These are phyloP conservation scores for Trichocladium uniseriatum DNA, from an alignment of 495 filamentous ascomycete species.

Conservation along the genomic window DNA sequence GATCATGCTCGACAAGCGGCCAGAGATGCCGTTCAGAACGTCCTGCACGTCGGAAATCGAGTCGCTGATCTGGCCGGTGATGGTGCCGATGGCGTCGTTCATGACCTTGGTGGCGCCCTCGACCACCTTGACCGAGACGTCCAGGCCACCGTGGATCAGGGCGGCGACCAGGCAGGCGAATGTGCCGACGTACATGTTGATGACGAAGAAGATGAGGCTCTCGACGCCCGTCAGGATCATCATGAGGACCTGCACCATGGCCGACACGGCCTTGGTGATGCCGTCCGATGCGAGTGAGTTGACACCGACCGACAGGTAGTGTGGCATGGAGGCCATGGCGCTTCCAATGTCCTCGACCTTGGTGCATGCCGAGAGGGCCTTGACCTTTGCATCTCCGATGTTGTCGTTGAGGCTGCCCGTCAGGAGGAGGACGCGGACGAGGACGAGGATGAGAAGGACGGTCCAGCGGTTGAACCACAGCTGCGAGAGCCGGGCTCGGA, in stretches of 20 bases:
- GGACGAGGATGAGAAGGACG: constrained; percentile 72
- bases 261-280: constrained; percentile 68
- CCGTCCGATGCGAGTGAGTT: constrained; percentile 73
- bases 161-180: constrained; percentile 81
- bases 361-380: constrained; percentile 82
- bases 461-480: constrained; percentile 98
- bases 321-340: constrained; percentile 93
- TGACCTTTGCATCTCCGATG: constrained; percentile 60
- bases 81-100: constrained; percentile 58
- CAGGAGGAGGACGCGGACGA: constrained; percentile 70
- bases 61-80: constrained; percentile 53
- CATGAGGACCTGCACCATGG: constrained; percentile 62
- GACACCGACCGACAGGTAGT: constrained; percentile 80
- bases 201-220: constrained; percentile 77
- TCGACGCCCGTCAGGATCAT: constrained; percentile 76
- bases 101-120: constrained; percentile 62
- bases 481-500: constrained; percentile 83
- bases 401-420: constrained; percentile 58
- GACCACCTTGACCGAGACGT: constrained; percentile 56
- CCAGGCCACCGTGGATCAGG: constrained; percentile 65
- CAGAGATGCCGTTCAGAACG: constrained; percentile 50
- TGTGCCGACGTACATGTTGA: constrained; percentile 80
- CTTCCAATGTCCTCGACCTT: constrained; percentile 91
- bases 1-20: constrained; percentile 30
- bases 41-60: constrained; percentile 48